Conservation (phyloP, 495 filamentous ascomycete species). For the Monascus purpureus region DNA sequence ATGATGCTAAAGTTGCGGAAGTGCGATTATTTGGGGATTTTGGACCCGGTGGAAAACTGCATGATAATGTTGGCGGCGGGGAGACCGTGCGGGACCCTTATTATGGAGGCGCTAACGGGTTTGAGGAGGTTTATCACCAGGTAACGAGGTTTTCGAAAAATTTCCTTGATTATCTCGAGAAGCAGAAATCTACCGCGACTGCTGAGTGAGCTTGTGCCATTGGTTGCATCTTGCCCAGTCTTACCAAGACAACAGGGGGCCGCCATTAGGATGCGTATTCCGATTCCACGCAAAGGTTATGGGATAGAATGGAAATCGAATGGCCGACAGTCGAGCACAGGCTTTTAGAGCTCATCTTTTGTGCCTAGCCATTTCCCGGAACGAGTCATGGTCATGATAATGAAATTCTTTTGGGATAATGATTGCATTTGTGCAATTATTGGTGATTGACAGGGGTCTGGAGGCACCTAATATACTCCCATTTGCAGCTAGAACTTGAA, state of each 20-base stretch:
- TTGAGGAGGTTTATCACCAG: constrained; percentile 78
- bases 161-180: constrained; percentile 43
- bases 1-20: constrained; percentile 26
- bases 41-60: constrained; percentile 50
- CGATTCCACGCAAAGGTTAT: too few relatives aligned
- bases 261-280: too few relatives aligned
- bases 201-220: not conserved
- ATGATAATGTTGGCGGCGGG: constrained; percentile 54
- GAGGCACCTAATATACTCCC: too few relatives aligned
- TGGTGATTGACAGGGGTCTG: too few relatives aligned
- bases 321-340: too few relatives aligned
- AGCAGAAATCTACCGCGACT: constrained; percentile 3
- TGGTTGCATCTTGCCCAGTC: constrained; percentile 2
- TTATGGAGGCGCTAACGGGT: constrained; percentile 72
- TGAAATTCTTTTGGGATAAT: too few relatives aligned
- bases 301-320: too few relatives aligned
- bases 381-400: too few relatives aligned
- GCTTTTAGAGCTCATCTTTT: too few relatives aligned
- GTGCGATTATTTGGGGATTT: constrained; percentile 82
- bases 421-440: too few relatives aligned
- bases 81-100: constrained; percentile 85
- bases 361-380: too few relatives aligned
- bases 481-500: too few relatives aligned
- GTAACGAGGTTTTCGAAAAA: constrained; percentile 63
- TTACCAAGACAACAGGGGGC: constrained; percentile 4